Conservation (phyloP, 345 rosid species). For the Durio zibethinus region DNA sequence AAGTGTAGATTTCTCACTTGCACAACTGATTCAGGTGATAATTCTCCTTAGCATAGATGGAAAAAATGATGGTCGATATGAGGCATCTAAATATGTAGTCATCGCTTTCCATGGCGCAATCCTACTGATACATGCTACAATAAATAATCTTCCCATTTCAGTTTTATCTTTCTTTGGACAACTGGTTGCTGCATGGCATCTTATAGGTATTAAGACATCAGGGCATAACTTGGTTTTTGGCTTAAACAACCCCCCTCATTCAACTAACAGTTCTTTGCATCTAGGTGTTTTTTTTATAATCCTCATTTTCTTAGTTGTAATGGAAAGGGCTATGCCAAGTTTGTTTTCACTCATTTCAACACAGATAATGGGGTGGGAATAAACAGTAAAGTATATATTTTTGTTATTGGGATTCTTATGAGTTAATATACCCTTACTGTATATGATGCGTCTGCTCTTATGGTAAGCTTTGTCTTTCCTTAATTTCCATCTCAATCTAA, state of each 20-base stretch:
- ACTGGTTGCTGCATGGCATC: slow-evolving; percentile 93
- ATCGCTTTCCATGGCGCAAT: slow-evolving; percentile 76
- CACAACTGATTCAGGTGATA: slow-evolving; percentile 65
- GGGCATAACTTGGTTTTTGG: not conserved
- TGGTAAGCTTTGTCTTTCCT: slow-evolving; percentile 49
- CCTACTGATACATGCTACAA: slow-evolving; percentile 63
- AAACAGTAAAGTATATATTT: slow-evolving; percentile 59
- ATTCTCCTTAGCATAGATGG: slow-evolving; percentile 93
- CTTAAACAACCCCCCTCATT: not conserved
- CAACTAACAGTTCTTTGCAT: slow-evolving; percentile 1
- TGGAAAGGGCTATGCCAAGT: slow-evolving; percentile 76
- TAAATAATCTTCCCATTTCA: slow-evolving; percentile 84
- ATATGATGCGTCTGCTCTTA: slow-evolving; percentile 95
- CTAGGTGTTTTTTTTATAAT: slow-evolving; percentile 81
- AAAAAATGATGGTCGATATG: slow-evolving; percentile 87
- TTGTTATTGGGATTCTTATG: slow-evolving; percentile 88
- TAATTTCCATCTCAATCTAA: not conserved
- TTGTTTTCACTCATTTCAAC: slow-evolving; percentile 83
- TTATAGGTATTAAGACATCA: slow-evolving; percentile 45
- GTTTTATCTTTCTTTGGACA: slow-evolving; percentile 81
- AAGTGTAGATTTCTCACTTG: slow-evolving; percentile 64
- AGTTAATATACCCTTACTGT: slow-evolving; percentile 92
- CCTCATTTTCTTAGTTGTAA: slow-evolving; percentile 72
- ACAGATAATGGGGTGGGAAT: slow-evolving; percentile 78
- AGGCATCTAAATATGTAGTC: slow-evolving; percentile 76